Evolutionary conservation across 192 early-diverging fungal species (phyloP), one percentile per base, ranked within the genome.

Genomic region (Coemansia pectinata): DNA sequence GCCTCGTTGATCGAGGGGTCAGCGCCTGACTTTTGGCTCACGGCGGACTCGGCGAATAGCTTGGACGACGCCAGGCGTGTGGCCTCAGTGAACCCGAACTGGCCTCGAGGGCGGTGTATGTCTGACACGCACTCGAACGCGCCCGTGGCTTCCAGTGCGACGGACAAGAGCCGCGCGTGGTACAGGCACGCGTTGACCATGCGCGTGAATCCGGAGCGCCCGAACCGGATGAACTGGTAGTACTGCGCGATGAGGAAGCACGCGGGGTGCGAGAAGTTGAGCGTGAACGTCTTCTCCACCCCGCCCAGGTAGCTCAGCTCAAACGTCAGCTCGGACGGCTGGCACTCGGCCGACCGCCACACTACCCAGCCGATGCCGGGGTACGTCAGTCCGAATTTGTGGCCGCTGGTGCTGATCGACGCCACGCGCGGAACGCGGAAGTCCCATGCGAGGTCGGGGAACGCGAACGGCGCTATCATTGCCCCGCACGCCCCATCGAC

Each of bases 341-440:
- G 83, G 65, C 83, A 91, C 53, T 88, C 86, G 19, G 77, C 60
- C 59, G 81, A 77, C 52, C 85, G 84, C 94, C 94, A 95, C 25
- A 95, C 55, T 40, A 87, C 84, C 93, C 93, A 95, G 39, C 93
- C 93, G 53, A 95, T 81, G 48, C 93, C 93, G 5, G 92, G 87
- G 70, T 93, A 93, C 10, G 87, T 85, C 38, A 95, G 85, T n/a
- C 93, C 93, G 81, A 86, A 95, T 74, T 95, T 95, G 88, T 94
- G 92, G 48, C 93, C 92, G 47, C 90, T 91, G 21, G 87, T 87
- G 72, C 93, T 94, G 79, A 95, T 95, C 19, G 90, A 91, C 7
- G 84, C 86, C 12, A 95, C 94, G 14, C 86, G 89, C 3, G 73
- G 70, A 14, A 93, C 79, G 17, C 88, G 69, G 70, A 91, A 91